Base-by-base conservation (phyloP, 108 stramenopile genomes). In the Chaetoceros muelleri region DNA sequence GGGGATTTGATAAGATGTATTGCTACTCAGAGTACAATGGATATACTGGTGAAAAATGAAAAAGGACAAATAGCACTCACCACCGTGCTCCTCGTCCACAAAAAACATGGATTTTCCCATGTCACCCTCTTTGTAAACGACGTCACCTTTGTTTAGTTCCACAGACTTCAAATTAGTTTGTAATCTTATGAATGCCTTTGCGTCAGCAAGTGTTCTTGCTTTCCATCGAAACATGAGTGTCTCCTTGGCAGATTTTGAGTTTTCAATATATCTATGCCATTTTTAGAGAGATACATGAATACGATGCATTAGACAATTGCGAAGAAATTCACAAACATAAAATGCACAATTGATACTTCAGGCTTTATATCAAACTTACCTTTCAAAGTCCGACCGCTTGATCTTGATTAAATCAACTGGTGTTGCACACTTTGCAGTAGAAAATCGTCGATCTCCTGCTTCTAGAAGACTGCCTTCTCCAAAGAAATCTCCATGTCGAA, bases 401-500 rank as follows among this genome's bases (percentile, higher is more conserved):
- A 87, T 78, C 58, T 80, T 76, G 23, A 87, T 76, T 22, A 84
- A 75, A 58, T 87, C 80, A 0, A 81, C 80, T 20, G 86, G 86
- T 2, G 86, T 84, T 23, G 80, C 57, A 53, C 82, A 84, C 30
- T 63, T 71, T 3, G 80, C 82, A 3, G 86, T 66, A 1, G 86
- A 79, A 34, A 80, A 78, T 18, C 86, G 72, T 44, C 60, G 61
- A 28, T 60, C 63, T 2, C 71, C 54, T 17, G 62, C 63, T 10
- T 78, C 79, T 8, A 89, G 23, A 2, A 89, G 58, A 61, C 80
- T 78, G 2, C 71, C 88, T 66, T 90, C 88, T 1, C 88, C 88
- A 50, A 90, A 86, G 56, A 85, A 86, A 60, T 90, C 88, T 5
- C 84, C 88, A 48, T 70, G 64, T 30, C 83, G 52, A 19, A 90